Evolutionary conservation across 257 asterid genomes (phyloP), one percentile per base, ranked within the genome.

Genomic region (Apocynum venetum): DNA sequence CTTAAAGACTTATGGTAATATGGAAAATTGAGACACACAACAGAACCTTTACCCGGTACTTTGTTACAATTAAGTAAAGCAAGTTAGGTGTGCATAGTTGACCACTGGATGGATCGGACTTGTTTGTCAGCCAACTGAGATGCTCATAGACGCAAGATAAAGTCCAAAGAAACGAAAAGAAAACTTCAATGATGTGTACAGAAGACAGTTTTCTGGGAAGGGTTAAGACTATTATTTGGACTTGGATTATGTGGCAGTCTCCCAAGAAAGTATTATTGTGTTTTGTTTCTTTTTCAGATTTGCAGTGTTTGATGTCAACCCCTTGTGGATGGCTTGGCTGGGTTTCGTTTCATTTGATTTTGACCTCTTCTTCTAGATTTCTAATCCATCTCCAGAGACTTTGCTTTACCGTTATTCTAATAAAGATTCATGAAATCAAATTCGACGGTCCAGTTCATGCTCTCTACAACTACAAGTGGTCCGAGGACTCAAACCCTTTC

Each of bases 211-310:
- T 25, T 20, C 70, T 25, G 48, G 57, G 25, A 55, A 20, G 48
- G 15, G 43, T 41, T 20, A 36, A 8, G 69, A 57, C 55, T 74
- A 0, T 48, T 74, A 8, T 40, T 74, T 43, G 71, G 78, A 60
- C 78, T 59, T 75, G 71, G 36, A 56, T 41, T 75, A 75, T 40
- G 43, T 75, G 71, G n/a, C 55, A n/a, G 61, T 38, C 52, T 15
- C 2, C 40, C 10, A 4, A n/a, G 11, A 74, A 74, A 74, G 12
- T 14, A 19, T 20, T 3, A n/a, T 1, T 47, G 5, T 0, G 6
- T 7, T 19, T 0, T 43, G 4, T 3, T 13, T 0, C 40, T 19
- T 55, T 38, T 38, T 4, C 67, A 17, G 8, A 17, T 41, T 1
- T n/a, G 38, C 68, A 0, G 68, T 63, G 68, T 31, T 31, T 0